phyloP scores from a whole-genome alignment of 495 filamentous ascomycete genomes.

The Penicillium chermesinum region DNA sequence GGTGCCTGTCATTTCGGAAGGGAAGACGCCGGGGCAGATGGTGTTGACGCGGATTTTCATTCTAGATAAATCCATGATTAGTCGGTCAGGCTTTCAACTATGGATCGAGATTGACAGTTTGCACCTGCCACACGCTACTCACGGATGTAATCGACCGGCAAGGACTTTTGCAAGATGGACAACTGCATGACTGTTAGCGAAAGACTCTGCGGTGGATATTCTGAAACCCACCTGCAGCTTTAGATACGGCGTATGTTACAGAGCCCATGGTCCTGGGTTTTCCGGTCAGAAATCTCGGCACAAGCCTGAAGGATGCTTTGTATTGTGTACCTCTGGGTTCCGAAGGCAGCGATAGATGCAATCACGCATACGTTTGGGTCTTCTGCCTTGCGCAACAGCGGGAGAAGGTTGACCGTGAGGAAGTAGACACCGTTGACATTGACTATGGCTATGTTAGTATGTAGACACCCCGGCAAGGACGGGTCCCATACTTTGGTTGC shows the following conservation, averaged over 20 bases:
- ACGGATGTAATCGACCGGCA: slow-evolving; percentile 17
- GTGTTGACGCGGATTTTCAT: slow-evolving; percentile 37
- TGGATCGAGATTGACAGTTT: too few relatives aligned
- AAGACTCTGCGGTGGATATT: too few relatives aligned
- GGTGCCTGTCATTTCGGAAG: slow-evolving; percentile 18
- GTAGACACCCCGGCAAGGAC: not conserved
- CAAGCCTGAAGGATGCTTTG: not conserved
- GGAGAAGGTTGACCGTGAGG: slow-evolving; percentile 5
- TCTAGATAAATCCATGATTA: not conserved
- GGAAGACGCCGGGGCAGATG: slow-evolving; percentile 45
- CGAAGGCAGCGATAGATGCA: slow-evolving; percentile 10
- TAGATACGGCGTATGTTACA: slow-evolving; percentile 11
- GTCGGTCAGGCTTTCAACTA: too few relatives aligned
- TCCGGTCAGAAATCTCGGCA: not conserved
- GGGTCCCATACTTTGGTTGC: slow-evolving; percentile 15
- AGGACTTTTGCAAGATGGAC: slow-evolving; percentile 18
- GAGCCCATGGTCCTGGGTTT: slow-evolving; percentile 13
- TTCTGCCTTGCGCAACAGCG: slow-evolving; percentile 5
- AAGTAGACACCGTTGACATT: slow-evolving; percentile 11
- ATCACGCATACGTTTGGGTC: slow-evolving; percentile 11
- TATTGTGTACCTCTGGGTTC: slow-evolving; percentile 4
- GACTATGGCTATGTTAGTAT: not conserved
- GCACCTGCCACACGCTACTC: too few relatives aligned
- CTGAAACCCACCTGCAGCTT: slow-evolving; percentile 8
- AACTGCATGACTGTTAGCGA: not conserved